A percentile compares a stretch with the other conserved stretches of the same genome.
phyloP scores from a whole-genome alignment of 2,329 filamentous ascomycete species.

The Metarhizium guizhouense region DNA sequence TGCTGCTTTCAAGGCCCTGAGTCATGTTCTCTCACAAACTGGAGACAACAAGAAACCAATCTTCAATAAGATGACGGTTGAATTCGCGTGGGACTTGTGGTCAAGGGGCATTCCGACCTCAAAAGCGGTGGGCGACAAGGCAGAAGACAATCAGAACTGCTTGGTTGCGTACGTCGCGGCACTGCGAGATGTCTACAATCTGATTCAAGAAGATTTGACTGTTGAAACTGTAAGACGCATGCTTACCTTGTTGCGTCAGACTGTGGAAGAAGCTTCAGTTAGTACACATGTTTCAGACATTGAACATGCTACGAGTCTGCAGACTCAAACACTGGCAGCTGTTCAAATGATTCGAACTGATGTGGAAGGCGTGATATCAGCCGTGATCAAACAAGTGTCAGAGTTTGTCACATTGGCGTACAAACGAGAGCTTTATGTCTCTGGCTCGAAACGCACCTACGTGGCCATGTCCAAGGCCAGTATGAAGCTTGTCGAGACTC shows the following conservation, averaged over 20 bases:
- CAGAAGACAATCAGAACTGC: conserved; percentile 66
- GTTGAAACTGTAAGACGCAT: conserved; percentile 57
- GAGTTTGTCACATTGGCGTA: conserved; percentile 67
- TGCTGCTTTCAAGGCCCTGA: conserved; percentile 59
- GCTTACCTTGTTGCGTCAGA: conserved; percentile 59
- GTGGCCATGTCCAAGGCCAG: conserved; percentile 80
- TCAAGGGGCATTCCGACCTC: conserved; percentile 51
- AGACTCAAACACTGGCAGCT: conserved; percentile 59
- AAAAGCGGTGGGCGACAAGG: conserved; percentile 23
- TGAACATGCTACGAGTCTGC: conserved; percentile 64
- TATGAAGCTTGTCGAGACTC: conserved; percentile 58
- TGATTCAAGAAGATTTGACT: conserved; percentile 57
- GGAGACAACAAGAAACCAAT: conserved; percentile 31
- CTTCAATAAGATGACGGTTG: conserved; percentile 44
- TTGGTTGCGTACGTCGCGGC: conserved; percentile 76
- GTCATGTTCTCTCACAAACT: conserved; percentile 49
- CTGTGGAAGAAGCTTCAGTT: conserved; percentile 61
- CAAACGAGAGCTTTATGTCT: conserved; percentile 25
- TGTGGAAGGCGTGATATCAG: conserved; percentile 53
- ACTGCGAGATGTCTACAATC: conserved; percentile 67
- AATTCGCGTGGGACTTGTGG: conserved; percentile 63
- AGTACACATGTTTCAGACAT: conserved; percentile 62
- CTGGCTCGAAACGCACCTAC: conserved; percentile 58
- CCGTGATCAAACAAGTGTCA: conserved; percentile 60
- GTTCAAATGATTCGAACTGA: conserved; percentile 61